Evolutionary conservation across 2,329 filamentous ascomycete species (phyloP).

Genomic region (Hortaea werneckii): DNA sequence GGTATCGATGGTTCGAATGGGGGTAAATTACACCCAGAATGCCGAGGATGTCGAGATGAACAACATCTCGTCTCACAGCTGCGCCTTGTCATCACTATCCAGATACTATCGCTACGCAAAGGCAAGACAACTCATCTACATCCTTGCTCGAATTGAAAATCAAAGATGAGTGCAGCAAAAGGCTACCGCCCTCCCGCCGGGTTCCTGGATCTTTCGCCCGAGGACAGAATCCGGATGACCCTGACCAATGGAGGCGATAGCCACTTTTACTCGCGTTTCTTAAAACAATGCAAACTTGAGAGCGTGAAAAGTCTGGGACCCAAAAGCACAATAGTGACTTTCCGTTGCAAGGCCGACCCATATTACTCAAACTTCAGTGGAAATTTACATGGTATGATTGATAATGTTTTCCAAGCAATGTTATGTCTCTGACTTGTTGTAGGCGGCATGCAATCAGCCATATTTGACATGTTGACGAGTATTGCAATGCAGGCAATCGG

Average conservation of each 20-base stretch:
- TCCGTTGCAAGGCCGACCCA: slow-evolving; percentile 34
- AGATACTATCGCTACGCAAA: too few relatives aligned
- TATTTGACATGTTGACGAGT: slow-evolving; percentile 43
- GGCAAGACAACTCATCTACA: background rate
- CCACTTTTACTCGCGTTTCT: slow-evolving; percentile 7
- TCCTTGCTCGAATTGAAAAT: slow-evolving; percentile 2
- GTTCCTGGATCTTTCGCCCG: slow-evolving; percentile 12
- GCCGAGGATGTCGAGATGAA: too few relatives aligned
- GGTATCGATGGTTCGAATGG: too few relatives aligned
- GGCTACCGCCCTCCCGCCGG: background rate
- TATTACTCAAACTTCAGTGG: slow-evolving; percentile 38
- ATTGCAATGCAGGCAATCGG: slow-evolving; percentile 22
- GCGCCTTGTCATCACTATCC: too few relatives aligned
- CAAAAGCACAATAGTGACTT: slow-evolving; percentile 29
- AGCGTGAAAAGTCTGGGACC: slow-evolving; percentile 28
- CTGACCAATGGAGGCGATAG: slow-evolving; percentile 4
- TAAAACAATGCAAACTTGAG: slow-evolving; percentile 16
- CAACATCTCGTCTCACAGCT: too few relatives aligned
- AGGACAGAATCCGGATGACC: slow-evolving; percentile 16
- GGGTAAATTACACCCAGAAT: too few relatives aligned
- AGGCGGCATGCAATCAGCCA: slow-evolving; percentile 31
- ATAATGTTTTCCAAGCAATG: background rate
- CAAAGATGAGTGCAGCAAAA: background rate
- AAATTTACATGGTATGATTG: slow-evolving; percentile 38
- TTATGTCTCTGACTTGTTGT: background rate